Conservation (phyloP, 2,329 filamentous ascomycete genomes). For the Coniochaeta sp. region DNA sequence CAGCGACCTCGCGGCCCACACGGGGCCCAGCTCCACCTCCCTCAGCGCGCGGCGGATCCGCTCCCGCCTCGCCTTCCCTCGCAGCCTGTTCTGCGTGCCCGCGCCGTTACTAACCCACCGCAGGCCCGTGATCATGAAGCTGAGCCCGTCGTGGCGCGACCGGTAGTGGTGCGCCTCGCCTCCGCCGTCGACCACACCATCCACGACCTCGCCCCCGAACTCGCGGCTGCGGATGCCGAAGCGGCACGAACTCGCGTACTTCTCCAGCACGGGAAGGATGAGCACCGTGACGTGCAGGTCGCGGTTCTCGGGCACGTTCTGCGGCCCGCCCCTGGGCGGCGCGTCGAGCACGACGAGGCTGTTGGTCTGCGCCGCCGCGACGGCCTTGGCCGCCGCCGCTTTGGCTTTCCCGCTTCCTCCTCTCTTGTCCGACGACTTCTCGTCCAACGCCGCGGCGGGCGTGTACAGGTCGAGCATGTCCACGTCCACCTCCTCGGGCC, state of each 20-base stretch:
- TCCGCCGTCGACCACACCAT: too few relatives aligned
- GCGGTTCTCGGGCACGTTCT: conserved; percentile 56
- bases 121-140: conserved; percentile 75
- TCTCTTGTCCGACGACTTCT: conserved; percentile 22
- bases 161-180: conserved; percentile 24
- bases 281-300: conserved; percentile 85
- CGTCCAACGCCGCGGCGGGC: too few relatives aligned
- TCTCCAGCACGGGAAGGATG: conserved; percentile 70
- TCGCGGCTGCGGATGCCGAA: conserved; percentile 77
- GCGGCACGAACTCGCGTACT: conserved; percentile 67
- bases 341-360: conserved; percentile 37
- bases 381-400: conserved; percentile 12
- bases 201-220: conserved; percentile 56
- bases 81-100: conserved; percentile 45
- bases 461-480: conserved; percentile 53
- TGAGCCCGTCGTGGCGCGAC: conserved; percentile 69
- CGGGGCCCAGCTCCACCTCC: conserved; percentile 36
- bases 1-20: conserved; percentile 22
- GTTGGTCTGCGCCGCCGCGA: conserved; percentile 26
- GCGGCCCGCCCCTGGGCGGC: conserved; percentile 54
- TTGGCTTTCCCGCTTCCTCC: conserved; percentile 23
- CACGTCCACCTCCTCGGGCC: conserved; percentile 70
- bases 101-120: conserved; percentile 80
- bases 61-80: conserved; percentile 48
- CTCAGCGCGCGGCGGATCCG: conserved; percentile 49